Conservation (phyloP, 805 yeast genomes). For the Saturnispora zaruensis region DNA sequence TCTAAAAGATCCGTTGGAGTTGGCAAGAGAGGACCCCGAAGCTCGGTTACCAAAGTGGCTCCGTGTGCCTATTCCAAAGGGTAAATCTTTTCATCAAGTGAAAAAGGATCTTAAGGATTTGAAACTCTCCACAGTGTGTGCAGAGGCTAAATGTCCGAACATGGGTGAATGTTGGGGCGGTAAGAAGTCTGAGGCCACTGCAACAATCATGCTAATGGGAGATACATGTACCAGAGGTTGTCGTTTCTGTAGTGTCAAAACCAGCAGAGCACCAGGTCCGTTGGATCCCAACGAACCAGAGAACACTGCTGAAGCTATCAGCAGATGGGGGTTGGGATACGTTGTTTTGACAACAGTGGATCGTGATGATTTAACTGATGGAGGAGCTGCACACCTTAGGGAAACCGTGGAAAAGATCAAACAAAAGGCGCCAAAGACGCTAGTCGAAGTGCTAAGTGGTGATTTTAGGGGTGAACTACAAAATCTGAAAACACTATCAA, state of each 20-base stretch:
- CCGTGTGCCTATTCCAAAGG: slow-evolving; percentile 95
- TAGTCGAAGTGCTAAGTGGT: slow-evolving; percentile 91
- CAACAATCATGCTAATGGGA: slow-evolving; percentile 96
- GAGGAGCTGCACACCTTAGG: slow-evolving; percentile 87
- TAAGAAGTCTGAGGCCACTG: slow-evolving; percentile 84
- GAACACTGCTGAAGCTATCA: slow-evolving; percentile 94
- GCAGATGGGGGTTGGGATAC: slow-evolving; percentile 97
- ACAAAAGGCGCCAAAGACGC: slow-evolving; percentile 77
- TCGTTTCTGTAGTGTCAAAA: slow-evolving; percentile 93
- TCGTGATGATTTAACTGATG: slow-evolving; percentile 88
- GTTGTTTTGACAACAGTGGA: slow-evolving; percentile 97
- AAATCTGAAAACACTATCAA: slow-evolving; percentile 72
- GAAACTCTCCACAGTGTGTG: slow-evolving; percentile 91
- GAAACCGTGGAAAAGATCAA: slow-evolving; percentile 82
- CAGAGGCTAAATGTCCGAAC: slow-evolving; percentile 98
- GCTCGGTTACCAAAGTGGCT: slow-evolving; percentile 87
- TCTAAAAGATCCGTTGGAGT: slow-evolving; percentile 67
- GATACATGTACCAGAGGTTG: slow-evolving; percentile 99
- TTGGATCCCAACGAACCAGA: slow-evolving; percentile 97
- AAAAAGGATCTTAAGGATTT: slow-evolving; percentile 83
- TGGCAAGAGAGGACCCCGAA: slow-evolving; percentile 58
- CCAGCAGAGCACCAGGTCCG: slow-evolving; percentile 76
- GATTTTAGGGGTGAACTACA: slow-evolving; percentile 89
- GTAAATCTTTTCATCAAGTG: slow-evolving; percentile 68
- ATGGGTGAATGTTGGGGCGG: slow-evolving; percentile 99